A percentile compares a stretch with the other conserved stretches of the same genome.
These are phyloP conservation scores for Kodamaea arcana DNA, from an alignment of 1,139 yeast genomes.

Conservation along the genomic window DNA sequence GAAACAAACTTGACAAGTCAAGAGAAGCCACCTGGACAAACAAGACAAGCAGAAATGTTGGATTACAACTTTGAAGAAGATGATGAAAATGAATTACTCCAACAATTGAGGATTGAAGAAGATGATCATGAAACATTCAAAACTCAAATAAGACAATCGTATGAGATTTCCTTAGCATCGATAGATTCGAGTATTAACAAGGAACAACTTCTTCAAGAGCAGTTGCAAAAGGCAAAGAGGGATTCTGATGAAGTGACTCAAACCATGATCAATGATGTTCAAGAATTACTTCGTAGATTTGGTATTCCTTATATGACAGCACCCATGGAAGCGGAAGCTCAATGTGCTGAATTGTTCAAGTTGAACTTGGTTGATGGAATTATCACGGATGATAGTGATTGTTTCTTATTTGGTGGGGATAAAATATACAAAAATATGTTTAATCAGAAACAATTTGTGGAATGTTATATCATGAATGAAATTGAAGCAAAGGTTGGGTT, in stretches of 20 bases:
- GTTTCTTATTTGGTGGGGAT: slow-evolving; percentile 89
- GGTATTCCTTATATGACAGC: slow-evolving; percentile 95
- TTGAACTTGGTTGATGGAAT: slow-evolving; percentile 86
- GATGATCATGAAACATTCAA: slow-evolving; percentile 67
- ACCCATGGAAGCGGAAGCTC: slow-evolving; percentile 98
- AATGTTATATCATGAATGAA: slow-evolving; percentile 64
- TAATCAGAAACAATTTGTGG: slow-evolving; percentile 89
- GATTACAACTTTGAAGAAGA: slow-evolving; percentile 72
- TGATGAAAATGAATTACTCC: slow-evolving; percentile 64
- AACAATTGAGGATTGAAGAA: slow-evolving; percentile 65
- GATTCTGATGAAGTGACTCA: slow-evolving; percentile 91
- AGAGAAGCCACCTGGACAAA: slow-evolving; percentile 2
- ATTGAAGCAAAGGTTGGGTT: slow-evolving; percentile 66
- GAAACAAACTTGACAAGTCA: slow-evolving; percentile 1
- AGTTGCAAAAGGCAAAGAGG: slow-evolving; percentile 64
- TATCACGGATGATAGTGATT: slow-evolving; percentile 96
- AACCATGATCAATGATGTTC: slow-evolving; percentile 85
- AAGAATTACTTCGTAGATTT: slow-evolving; percentile 76
- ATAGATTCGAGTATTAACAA: slow-evolving; percentile 40
- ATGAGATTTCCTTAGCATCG: slow-evolving; percentile 16
- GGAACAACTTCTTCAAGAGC: slow-evolving; percentile 53
- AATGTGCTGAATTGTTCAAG: slow-evolving; percentile 73
- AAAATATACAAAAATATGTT: slow-evolving; percentile 88
- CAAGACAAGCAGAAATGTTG: slow-evolving; percentile 22
- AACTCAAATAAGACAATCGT: slow-evolving; percentile 33